These are phyloP conservation scores for Seiridium cupressi DNA, from an alignment of 2,329 filamentous ascomycete species.

Conservation along the genomic window DNA sequence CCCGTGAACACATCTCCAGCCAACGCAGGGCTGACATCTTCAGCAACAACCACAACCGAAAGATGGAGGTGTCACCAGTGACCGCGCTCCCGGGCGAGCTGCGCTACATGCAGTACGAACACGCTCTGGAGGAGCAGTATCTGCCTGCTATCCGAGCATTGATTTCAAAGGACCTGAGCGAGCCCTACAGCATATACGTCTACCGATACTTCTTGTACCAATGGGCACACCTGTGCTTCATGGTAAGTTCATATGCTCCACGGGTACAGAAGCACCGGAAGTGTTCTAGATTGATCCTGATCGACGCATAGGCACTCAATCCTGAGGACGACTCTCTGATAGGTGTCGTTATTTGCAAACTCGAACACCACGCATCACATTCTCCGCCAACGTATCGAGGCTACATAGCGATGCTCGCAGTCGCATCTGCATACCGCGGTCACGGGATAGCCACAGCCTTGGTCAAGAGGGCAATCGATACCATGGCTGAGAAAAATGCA, in stretches of 20 bases:
- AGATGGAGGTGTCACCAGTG: slow-evolving; percentile 33
- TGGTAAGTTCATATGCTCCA: slow-evolving; percentile 52
- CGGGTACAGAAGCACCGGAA: no score
- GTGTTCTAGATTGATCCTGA: background rate
- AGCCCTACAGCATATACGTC: slow-evolving; percentile 99
- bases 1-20: background rate
- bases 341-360: slow-evolving; percentile 91
- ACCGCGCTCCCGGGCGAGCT: slow-evolving; percentile 44
- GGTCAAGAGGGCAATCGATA: slow-evolving; percentile 86
- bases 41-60: slow-evolving; percentile 7
- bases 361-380: slow-evolving; percentile 84
- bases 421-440: slow-evolving; percentile 74
- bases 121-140: slow-evolving; percentile 60
- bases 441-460: slow-evolving; percentile 84
- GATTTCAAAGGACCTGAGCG: slow-evolving; percentile 94
- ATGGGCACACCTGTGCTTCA: slow-evolving; percentile 96
- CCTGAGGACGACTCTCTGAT: slow-evolving; percentile 64
- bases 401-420: slow-evolving; percentile 99
- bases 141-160: slow-evolving; percentile 85
- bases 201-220: slow-evolving; percentile 98
- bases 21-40: background rate
- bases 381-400: slow-evolving; percentile 73
- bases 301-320: slow-evolving; percentile 51
- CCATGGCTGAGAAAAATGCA: slow-evolving; percentile 79
- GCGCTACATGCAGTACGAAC: slow-evolving; percentile 61